Evolutionary conservation across 2,329 filamentous ascomycete genomes (phyloP), one percentile per base, ranked within the genome.

Genomic region (Monilinia vaccinii-corymbosi): DNA sequence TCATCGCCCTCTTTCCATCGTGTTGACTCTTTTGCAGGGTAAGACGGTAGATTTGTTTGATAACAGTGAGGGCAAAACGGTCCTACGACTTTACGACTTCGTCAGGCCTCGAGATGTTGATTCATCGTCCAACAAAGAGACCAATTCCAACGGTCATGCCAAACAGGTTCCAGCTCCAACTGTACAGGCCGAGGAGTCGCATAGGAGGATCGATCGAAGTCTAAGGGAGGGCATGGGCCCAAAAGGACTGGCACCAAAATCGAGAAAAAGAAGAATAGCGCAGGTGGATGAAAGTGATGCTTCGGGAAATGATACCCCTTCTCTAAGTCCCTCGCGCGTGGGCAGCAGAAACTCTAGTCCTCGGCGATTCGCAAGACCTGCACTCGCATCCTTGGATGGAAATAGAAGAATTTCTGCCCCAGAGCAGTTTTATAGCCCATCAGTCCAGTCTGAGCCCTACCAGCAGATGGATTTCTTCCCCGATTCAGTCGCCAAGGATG

Each of bases 231-330:
- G 56, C 16, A 59, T 59, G 36, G 56, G 53, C 31, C 56, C 48
- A 21, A 53, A 59, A 53, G 48, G 40, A 34, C 46, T 53, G 31
- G 56, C 31, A 4, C 48, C 56, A 3, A 51, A 32, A 23, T 44
- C 45, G 4, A 59, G 34, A 45, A 59, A 46, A 36, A 40, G 56
- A 28, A 59, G 48, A 38, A 49, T 59, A 42, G 45, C 49, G 8
- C 48, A 59, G 28, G 48, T 59, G 10, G 40, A 44, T 11, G 56
- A 53, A 42, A 59, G 56, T 38, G 56, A 59, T 46, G 40, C 28
- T 18, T 59, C 56, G 23, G 56, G 28, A 1, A 38, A 53, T 13
- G 48, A 45, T 8, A 44, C 38, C 21, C 40, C 28, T 50, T 42
- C 23, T n/a, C 11, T 36, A 31, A 40, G 48, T 14, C 21, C 40